Conservation (phyloP, 306 rosid genomes). For the Medicago arabica region DNA sequence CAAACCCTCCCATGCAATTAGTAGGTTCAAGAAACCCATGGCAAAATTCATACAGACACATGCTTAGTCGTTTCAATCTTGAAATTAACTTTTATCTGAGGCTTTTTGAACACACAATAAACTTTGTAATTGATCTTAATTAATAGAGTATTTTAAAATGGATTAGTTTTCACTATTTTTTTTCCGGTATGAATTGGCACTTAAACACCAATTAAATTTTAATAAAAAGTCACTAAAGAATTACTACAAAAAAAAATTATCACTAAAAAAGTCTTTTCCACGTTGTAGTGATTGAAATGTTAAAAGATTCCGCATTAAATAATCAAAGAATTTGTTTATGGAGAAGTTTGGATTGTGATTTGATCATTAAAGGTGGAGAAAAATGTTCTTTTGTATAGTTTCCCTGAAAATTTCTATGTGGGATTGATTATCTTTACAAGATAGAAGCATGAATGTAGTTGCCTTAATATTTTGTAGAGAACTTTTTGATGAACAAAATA, state of each 20-base stretch:
- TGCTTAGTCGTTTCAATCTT: conserved; percentile 3
- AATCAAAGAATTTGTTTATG: neutral
- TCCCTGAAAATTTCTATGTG: neutral
- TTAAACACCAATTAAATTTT: conserved; percentile 26
- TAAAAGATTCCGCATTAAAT: neutral
- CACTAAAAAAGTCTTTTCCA: neutral
- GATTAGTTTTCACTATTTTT: neutral
- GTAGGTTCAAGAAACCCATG: neutral
- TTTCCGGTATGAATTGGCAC: neutral
- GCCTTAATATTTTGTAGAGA: neutral
- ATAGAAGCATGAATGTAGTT: neutral
- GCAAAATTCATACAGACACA: neutral
- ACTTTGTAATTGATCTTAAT: conserved; percentile 24
- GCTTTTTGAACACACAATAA: conserved; percentile 5
- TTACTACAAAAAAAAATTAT: too few relatives aligned
- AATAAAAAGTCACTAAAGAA: neutral
- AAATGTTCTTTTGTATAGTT: neutral
- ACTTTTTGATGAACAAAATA: neutral
- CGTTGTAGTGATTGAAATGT: neutral
- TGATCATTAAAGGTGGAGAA: neutral
- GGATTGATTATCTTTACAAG: neutral
- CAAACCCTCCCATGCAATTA: neutral
- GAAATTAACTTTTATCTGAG: conserved; percentile 15
- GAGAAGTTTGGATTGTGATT: neutral
- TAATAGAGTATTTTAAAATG: conserved; percentile 4